Percentiles rank a stretch among this genome's conserved stretches.
Conservation (phyloP, 2,329 filamentous ascomycete species). For the Fusarium papillatum region DNA sequence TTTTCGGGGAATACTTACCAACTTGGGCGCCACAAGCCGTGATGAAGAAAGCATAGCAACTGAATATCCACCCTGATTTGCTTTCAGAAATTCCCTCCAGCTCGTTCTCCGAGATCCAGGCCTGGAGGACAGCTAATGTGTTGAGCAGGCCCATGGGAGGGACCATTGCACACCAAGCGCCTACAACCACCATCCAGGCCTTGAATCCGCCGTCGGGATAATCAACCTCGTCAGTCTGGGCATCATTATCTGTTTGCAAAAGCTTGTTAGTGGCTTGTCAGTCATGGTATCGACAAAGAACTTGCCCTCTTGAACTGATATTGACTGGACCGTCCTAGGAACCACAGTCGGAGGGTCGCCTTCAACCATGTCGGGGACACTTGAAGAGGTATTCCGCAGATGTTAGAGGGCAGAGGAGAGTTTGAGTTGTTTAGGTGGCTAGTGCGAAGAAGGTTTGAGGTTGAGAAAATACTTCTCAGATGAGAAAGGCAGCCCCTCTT, state of each 20-base stretch:
- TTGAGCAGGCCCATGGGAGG: conserved; percentile 77
- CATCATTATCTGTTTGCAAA: not conserved
- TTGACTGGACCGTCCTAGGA: not conserved
- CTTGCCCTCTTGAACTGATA: not conserved
- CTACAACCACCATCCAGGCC: conserved; percentile 79
- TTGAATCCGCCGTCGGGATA: conserved; percentile 39
- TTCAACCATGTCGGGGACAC: not conserved
- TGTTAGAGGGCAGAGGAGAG: not conserved
- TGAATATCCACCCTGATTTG: conserved; percentile 22
- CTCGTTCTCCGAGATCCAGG: conserved; percentile 62
- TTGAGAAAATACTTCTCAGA: not conserved
- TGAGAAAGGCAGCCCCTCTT: not conserved
- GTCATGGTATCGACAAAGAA: not conserved
- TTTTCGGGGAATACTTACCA: not conserved
- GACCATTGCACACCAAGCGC: conserved; percentile 76
- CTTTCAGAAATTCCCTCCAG: not conserved
- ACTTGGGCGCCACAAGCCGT: conserved; percentile 22
- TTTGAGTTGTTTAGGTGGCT: not conserved
- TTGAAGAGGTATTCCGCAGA: not conserved
- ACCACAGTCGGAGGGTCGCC: not conserved
- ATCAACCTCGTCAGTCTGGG: not conserved
- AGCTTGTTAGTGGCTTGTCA: not conserved
- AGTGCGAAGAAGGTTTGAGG: not conserved
- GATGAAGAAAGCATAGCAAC: conserved; percentile 25
- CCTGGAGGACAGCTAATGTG: conserved; percentile 75